Evolutionary conservation across 345 rosid genomes (phyloP).

Genomic region (Bruguiera parviflora): DNA sequence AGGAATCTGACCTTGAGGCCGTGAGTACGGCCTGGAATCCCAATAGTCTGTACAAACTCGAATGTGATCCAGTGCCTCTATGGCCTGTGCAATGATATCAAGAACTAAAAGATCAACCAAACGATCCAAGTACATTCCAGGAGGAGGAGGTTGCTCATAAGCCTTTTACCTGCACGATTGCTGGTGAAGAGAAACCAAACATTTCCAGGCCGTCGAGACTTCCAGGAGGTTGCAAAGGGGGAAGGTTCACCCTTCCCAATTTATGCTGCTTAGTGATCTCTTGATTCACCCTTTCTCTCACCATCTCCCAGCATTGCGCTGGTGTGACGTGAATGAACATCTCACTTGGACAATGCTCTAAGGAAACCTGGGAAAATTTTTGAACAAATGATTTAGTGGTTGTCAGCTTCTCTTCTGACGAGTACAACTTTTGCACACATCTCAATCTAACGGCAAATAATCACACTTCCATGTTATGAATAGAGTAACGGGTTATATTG

Average conservation of each 20-base stretch:
- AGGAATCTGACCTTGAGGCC: constrained; percentile 68
- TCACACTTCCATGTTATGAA: no score
- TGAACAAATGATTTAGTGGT: neutral
- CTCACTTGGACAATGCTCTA: constrained; percentile 76
- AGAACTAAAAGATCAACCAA: no score
- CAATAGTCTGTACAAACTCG: constrained; percentile 90
- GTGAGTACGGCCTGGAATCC: constrained; percentile 89
- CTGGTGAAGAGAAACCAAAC: constrained; percentile 94
- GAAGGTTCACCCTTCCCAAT: constrained; percentile 64
- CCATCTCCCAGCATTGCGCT: constrained; percentile 97
- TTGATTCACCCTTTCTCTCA: constrained; percentile 83
- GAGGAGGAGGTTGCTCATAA: no score
- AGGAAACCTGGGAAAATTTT: constrained; percentile 63
- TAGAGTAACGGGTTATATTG: no score
- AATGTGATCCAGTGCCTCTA: constrained; percentile 79
- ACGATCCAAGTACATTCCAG: no score
- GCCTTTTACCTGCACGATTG: constrained; percentile 71
- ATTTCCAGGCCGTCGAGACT: constrained; percentile 95
- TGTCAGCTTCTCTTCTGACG: neutral
- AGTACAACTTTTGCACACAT: neutral
- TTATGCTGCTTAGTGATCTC: constrained; percentile 87
- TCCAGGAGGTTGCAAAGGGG: constrained; percentile 89
- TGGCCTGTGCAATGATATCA: constrained; percentile 42
- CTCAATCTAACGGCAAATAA: neutral
- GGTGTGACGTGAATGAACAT: constrained; percentile 81